Base-by-base conservation (phyloP, 2,329 filamentous ascomycete genomes). In the Alternaria sp. region DNA sequence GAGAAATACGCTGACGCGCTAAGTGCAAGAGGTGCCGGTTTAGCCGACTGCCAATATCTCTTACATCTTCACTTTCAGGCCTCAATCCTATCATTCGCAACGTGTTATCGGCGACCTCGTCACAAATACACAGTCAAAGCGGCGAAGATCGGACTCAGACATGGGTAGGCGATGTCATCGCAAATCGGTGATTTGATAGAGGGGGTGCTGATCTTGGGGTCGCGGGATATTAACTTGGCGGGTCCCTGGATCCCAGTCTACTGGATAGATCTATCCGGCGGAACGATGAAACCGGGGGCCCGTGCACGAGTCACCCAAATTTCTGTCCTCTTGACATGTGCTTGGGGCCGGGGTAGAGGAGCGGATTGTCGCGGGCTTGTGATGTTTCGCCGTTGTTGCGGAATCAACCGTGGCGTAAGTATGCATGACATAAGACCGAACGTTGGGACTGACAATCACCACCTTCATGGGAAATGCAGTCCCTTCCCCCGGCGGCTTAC, bases 181-280 rank as follows among this genome's bases (percentile, higher is more conserved):
- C n/a, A 4, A 30, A 48, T 38, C 27, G 20, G 18, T 34, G 18
- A n/a, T 48, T 20, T 50, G 38, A 14, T 36, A 8, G 32, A 48
- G 22, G 16, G 16, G 25, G 38, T 22, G 55, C 32, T 25, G 22
- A 41, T 41, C 32, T 57, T 41, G 38, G 22, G 51, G 38, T 44
- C 18, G 36, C 40, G 51, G 54, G 28, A 44, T 25, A 56, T 38
- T 51, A 36, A 10, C 34, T 44, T 11, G 38, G 52, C 45, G 57
- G 44, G 38, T 34, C 50, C 52, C 16, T 50, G 45, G 8, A 56
- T 32, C 45, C 52, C 53, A 36, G 45, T 28, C 30, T 36, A 28
- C n/a, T 60, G 57, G 57, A 57, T 57, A 54, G 53, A 60, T 60
- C 28, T 46, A 60, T 44, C 57, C 51, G 53, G 14, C 41, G 53